phyloP scores from a whole-genome alignment of 257 asterid species.

The Echites panduratus region DNA sequence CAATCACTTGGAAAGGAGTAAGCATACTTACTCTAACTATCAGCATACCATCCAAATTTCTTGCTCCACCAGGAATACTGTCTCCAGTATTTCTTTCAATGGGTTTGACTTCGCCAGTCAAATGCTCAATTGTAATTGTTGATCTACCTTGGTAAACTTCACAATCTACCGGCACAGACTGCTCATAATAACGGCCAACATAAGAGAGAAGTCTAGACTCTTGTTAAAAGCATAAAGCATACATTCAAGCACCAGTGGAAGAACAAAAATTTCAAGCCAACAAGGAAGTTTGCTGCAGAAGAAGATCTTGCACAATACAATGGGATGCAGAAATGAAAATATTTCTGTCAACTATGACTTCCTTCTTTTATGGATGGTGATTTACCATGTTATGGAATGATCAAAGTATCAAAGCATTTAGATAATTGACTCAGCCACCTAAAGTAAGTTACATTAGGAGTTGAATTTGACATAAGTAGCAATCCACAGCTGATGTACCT shows the following conservation, averaged over 20 bases:
- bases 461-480: background rate
- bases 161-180: constrained; percentile 99
- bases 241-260: constrained; percentile 11
- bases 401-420: background rate
- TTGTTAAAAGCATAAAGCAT: background rate
- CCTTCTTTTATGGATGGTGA: background rate
- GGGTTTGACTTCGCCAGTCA: constrained; percentile 96
- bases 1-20: background rate
- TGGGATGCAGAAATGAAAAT: background rate
- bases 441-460: background rate
- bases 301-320: background rate
- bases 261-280: constrained; percentile 7
- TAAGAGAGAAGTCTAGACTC: constrained; percentile 20
- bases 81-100: constrained; percentile 70
- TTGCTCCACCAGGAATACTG: constrained; percentile 97
- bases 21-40: constrained; percentile 68
- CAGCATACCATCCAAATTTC: constrained; percentile 97
- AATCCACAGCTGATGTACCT: background rate
- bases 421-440: background rate
- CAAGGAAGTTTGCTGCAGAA: background rate
- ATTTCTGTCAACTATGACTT: background rate
- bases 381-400: background rate
- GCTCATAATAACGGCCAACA: constrained; percentile 31
- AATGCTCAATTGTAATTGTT: constrained; percentile 88
- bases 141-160: constrained; percentile 88